These are phyloP conservation scores for Colletotrichum simmondsii DNA, from an alignment of 2,329 filamentous ascomycete species.

Conservation along the genomic window DNA sequence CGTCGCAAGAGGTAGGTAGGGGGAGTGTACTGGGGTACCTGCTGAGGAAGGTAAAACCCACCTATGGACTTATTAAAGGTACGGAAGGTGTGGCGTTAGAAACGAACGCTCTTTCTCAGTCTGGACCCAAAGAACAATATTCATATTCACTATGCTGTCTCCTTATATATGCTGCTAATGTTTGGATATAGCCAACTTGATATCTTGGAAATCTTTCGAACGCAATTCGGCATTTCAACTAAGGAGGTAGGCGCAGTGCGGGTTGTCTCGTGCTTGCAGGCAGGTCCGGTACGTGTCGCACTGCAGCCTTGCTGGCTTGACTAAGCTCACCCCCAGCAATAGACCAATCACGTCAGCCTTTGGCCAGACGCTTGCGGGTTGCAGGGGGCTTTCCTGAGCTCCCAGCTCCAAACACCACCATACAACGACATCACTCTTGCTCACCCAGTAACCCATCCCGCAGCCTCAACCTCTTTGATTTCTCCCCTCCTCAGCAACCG, in stretches of 20 bases:
- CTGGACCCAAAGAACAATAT: too few species aligned
- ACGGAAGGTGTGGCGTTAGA: not conserved
- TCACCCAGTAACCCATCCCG: conserved; percentile 11
- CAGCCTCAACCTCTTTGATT: conserved; percentile 14
- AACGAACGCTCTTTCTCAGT: not conserved
- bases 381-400: conserved; percentile 28
- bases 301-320: conserved; percentile 34
- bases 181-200: too few species aligned
- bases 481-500: not conserved
- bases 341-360: conserved; percentile 24
- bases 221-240: too few species aligned
- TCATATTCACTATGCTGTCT: too few species aligned
- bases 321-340: conserved; percentile 24
- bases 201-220: too few species aligned
- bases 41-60: conserved; percentile 7
- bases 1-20: conserved; percentile 7
- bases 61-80: not conserved
- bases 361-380: conserved; percentile 30
- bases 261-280: conserved; percentile 3
- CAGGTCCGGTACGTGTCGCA: conserved; percentile 33
- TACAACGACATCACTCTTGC: conserved; percentile 33
- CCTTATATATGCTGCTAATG: too few species aligned
- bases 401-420: conserved; percentile 31
- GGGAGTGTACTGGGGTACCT: not conserved
- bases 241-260: not conserved